Conservation (phyloP, 345 rosid species). For the Turnera subulata region DNA sequence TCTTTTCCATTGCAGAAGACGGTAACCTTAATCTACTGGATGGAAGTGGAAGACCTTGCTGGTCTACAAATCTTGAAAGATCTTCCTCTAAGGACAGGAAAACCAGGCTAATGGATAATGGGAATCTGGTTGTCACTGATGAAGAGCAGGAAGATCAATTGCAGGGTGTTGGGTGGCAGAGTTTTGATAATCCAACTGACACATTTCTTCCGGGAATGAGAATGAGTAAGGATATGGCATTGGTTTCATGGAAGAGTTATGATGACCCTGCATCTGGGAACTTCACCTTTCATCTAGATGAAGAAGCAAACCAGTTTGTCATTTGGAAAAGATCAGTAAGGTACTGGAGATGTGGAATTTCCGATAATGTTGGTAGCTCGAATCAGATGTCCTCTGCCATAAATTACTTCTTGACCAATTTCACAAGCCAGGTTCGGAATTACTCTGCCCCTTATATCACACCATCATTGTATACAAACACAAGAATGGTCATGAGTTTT, state of each 20-base stretch:
- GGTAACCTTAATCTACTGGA: constrained; percentile 4
- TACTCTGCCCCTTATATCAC: constrained; percentile 26
- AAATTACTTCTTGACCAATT: constrained; percentile 9
- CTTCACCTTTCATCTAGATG: constrained; percentile 40
- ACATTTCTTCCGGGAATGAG: constrained; percentile 62
- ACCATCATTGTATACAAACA: constrained; percentile 31
- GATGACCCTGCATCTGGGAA: constrained; percentile 52
- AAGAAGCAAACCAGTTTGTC: constrained; percentile 21
- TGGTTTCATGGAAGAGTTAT: constrained; percentile 47
- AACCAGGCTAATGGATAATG: background rate
- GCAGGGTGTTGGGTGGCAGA: constrained; percentile 27
- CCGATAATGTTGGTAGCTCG: constrained; percentile 22
- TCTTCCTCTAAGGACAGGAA: constrained; percentile 2
- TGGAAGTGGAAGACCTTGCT: constrained; percentile 1
- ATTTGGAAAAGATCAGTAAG: constrained; percentile 16
- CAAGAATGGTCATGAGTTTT: constrained; percentile 39
- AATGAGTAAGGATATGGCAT: constrained; percentile 24
- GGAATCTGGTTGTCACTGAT: background rate
- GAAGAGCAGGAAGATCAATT: background rate
- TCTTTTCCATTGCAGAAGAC: constrained; percentile 6
- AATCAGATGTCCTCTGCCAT: constrained; percentile 33
- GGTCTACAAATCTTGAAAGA: constrained; percentile 17
- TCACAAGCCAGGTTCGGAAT: rapidly evolving
- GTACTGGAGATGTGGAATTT: constrained; percentile 44
- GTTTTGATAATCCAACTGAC: constrained; percentile 50